Evolutionary conservation across 169 alveolate species (phyloP), one percentile per base, ranked within the genome.

Genomic region (Theileria parva): DNA sequence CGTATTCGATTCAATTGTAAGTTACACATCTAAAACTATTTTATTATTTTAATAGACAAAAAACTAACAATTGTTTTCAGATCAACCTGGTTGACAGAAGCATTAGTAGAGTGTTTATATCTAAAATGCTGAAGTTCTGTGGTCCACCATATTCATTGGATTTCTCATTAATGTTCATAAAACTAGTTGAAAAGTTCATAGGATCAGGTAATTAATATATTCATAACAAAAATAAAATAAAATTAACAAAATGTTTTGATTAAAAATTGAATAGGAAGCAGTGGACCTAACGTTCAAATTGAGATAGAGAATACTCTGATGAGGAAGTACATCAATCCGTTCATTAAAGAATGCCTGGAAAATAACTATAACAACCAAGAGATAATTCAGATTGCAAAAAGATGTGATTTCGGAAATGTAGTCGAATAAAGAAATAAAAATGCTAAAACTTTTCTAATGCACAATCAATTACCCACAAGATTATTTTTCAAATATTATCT

Each of bases 81-180:
- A 83, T 83, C 75, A 71, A 83, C 77, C 65, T 60, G 23, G 25
- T 83, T 11, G 89, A 83, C 77, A 34, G 89, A 37, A 83, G 89
- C 51, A 83, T 83, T 34, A 70, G 89, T 57, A 68, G 91, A 21
- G 74, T 68, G 60, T 85, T 85, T 61, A 68, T 85, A 21, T 32
- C 85, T 12, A 78, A 39, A 25, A 37, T 85, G 75, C 71, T 85
- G 64, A 64, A 48, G 39, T 78, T 51, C 55, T 85, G 91, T 44
- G 91, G 87, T 12, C 84, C 91, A 21, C 91, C 91, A 0, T 85
- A 78, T 59, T 68, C 81, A 4, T 65, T 48, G 34, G 74, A 70
- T 5, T 85, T 85, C 53, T 34, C 79, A 37, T 48, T 32, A 15
- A 74, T 44, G 60, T 48, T 85, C 30, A 50, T 79, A 17, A 60